Evolutionary conservation across 306 rosid genomes (phyloP).

Genomic region (Lagenaria siceraria): DNA sequence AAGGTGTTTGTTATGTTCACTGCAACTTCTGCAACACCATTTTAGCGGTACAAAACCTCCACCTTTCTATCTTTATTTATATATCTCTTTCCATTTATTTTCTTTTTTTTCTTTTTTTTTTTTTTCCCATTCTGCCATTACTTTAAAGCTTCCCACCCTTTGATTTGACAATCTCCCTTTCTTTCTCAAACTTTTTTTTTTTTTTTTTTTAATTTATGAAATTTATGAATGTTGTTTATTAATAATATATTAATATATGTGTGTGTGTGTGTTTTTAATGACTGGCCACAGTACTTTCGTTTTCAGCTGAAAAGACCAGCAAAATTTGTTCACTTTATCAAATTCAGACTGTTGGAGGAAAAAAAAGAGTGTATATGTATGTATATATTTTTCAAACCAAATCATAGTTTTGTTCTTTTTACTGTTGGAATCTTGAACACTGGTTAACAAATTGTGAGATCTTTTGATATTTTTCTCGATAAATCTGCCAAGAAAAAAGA

Average conservation of each 20-base stretch:
- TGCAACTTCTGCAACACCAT: slow-evolving; percentile 99
- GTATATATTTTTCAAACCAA: not conserved
- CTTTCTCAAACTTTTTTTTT: not conserved
- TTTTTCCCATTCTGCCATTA: too few species aligned
- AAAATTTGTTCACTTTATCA: not conserved
- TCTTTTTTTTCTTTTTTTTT: too few species aligned
- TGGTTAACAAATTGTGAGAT: not conserved
- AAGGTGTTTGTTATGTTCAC: slow-evolving; percentile 98
- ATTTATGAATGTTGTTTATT: too few species aligned
- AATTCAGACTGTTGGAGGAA: not conserved
- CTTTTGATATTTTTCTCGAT: slow-evolving; percentile 4
- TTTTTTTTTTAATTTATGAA: too few species aligned
- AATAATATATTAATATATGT: too few species aligned
- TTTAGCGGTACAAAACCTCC: slow-evolving; percentile 72
- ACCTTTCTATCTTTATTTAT: slow-evolving; percentile 7
- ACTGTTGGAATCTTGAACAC: slow-evolving; percentile 5
- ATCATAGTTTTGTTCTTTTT: not conserved
- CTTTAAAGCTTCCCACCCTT: too few species aligned
- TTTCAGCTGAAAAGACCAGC: slow-evolving; percentile 11
- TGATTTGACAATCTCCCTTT: slow-evolving; percentile 23
- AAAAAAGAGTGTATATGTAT: not conserved
- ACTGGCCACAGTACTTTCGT: not conserved
- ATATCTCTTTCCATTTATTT: not conserved
- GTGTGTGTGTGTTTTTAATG: not conserved
- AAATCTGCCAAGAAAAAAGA: not conserved